These are phyloP conservation scores for Kwoniella europaea DNA, from an alignment of 768 basidiomycete genomes.

Conservation along the genomic window DNA sequence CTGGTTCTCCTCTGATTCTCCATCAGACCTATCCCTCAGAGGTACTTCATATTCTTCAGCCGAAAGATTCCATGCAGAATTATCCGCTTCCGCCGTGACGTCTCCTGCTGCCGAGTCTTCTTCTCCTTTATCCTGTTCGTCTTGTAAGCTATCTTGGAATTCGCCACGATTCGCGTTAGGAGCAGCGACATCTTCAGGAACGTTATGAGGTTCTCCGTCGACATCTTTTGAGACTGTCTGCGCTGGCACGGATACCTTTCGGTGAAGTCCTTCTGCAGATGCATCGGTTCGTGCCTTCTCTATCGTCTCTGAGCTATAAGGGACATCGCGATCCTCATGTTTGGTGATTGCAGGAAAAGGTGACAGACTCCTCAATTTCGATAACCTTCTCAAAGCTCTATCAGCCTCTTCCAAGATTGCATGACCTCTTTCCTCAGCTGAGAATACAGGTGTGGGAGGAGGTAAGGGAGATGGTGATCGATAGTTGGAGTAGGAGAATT, in stretches of 20 bases:
- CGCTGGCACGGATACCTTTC: no score
- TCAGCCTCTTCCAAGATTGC: conserved; percentile 23
- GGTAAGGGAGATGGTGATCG: conserved; percentile 14
- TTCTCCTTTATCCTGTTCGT: not conserved
- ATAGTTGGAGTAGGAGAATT: not conserved
- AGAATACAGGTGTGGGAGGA: conserved; percentile 5
- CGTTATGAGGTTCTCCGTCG: no score
- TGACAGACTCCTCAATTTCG: conserved; percentile 13
- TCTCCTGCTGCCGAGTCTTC: conserved; percentile 10
- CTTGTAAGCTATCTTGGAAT: not conserved
- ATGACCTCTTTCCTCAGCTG: conserved; percentile 9
- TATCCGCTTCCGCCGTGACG: conserved; percentile 14
- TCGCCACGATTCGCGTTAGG: not conserved
- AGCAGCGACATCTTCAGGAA: not conserved
- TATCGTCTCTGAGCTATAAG: no score
- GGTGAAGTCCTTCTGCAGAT: no score
- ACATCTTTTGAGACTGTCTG: no score
- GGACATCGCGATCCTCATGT: not conserved
- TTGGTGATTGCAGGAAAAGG: conserved; percentile 3
- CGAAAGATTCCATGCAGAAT: conserved; percentile 18
- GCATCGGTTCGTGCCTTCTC: no score
- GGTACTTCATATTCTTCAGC: conserved; percentile 10
- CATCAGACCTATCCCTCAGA: not conserved
- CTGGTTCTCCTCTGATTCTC: not conserved
- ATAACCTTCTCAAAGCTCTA: conserved; percentile 12